phyloP scores from a whole-genome alignment of 306 rosid genomes.

The Cyamopsis tetragonoloba region DNA sequence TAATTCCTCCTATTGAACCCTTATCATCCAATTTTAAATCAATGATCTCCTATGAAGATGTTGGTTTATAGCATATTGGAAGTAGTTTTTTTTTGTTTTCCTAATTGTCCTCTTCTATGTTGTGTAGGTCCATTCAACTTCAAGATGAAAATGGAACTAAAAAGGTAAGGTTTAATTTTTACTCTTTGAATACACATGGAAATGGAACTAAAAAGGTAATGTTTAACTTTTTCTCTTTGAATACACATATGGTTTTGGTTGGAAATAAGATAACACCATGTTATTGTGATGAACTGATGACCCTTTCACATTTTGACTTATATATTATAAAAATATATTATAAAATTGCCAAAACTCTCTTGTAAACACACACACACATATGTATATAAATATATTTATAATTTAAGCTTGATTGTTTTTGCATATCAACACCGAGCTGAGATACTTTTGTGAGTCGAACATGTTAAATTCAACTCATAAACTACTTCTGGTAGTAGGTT shows the following conservation, averaged over 20 bases:
- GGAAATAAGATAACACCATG: background rate
- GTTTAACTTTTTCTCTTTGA: slow-evolving; percentile 18
- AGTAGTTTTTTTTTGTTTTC: background rate
- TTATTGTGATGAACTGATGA: background rate
- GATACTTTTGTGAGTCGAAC: background rate
- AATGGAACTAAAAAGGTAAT: slow-evolving; percentile 58
- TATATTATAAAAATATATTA: too few species aligned
- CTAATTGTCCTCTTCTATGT: slow-evolving; percentile 8
- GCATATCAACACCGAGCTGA: background rate
- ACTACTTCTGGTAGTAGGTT: background rate
- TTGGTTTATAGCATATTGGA: background rate
- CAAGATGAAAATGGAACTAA: slow-evolving; percentile 47
- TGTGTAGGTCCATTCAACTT: slow-evolving; percentile 50
- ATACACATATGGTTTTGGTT: slow-evolving; percentile 1
- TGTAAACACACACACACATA: background rate
- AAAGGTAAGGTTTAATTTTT: slow-evolving; percentile 50
- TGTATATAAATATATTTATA: background rate
- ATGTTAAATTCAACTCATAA: background rate
- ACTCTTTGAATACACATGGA: slow-evolving; percentile 38
- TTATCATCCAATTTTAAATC: background rate
- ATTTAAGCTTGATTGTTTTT: slow-evolving; percentile 5
- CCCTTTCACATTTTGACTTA: slow-evolving; percentile 4
- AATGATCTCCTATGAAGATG: background rate
- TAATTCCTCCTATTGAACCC: slow-evolving; percentile 9
- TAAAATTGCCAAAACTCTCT: background rate